Percentiles rank a stretch among this genome's conserved stretches.
These are phyloP conservation scores for Boletus pseudo-olivaceus DNA, from an alignment of 768 basidiomycete genomes.

Conservation along the genomic window DNA sequence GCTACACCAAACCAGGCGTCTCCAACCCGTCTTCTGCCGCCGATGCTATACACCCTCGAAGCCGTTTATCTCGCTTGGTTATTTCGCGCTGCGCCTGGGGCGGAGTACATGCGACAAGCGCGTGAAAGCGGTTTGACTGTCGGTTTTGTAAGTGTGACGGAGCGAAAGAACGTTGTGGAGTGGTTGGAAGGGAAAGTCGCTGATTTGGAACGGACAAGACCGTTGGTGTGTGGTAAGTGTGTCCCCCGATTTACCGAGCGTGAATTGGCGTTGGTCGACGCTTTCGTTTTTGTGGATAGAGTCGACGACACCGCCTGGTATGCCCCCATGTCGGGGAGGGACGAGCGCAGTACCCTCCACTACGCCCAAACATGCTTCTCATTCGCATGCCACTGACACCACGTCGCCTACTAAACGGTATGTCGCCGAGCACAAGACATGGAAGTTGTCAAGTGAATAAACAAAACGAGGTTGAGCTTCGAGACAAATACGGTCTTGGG, in stretches of 20 bases:
- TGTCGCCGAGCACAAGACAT: constrained; percentile 72
- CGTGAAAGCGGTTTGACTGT: constrained; percentile 68
- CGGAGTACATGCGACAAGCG: constrained; percentile 87
- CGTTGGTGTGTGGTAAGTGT: constrained; percentile 21
- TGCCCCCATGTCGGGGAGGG: constrained; percentile 40
- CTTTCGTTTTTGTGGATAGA: constrained; percentile 23
- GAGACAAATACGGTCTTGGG: no score
- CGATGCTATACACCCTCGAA: constrained; percentile 75
- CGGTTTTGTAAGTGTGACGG: constrained; percentile 82
- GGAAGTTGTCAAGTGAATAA: constrained; percentile 83
- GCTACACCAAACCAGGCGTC: constrained; percentile 66
- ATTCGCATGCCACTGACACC: constrained; percentile 24
- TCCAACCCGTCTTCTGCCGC: constrained; percentile 22
- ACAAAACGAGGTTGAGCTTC: no score
- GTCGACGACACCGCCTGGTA: constrained; percentile 61
- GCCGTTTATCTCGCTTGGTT: constrained; percentile 86
- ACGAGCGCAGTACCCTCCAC: constrained; percentile 16
- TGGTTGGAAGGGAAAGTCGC: constrained; percentile 65
- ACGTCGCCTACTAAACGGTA: constrained; percentile 70
- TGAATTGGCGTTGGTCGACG: neutral
- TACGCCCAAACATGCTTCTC: constrained; percentile 20
- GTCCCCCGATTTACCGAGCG: neutral
- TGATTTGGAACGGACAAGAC: constrained; percentile 25
- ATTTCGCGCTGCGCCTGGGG: constrained; percentile 64
- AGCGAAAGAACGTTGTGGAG: constrained; percentile 81